Base-by-base conservation (phyloP, 495 filamentous ascomycete species). In the Penicillium roqueforti region DNA sequence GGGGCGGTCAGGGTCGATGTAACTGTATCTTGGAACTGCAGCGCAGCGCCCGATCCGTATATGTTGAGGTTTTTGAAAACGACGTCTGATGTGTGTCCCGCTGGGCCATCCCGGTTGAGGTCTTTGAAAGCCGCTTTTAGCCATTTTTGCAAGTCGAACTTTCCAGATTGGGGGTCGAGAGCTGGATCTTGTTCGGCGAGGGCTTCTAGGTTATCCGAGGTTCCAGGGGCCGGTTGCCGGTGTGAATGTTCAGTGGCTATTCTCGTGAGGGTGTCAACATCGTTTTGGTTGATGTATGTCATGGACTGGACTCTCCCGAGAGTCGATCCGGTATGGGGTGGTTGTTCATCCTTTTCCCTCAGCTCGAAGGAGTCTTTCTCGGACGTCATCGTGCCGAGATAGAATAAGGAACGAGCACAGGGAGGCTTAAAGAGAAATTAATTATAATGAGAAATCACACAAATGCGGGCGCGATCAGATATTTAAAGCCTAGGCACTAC, bases 1-100 rank as follows among this genome's bases (percentile, higher is more conserved):
- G 75, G 80, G 0, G 70, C 60, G 11, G 68, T 65, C n/a, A 82
- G 39, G 6, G 75, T 55, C 8, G 71, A 71, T 22, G 62, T 63
- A 11, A 83, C 75, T 1, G 74, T 80, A 10, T 76, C 62, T 47
- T 84, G 80, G 0, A 80, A 65, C 36, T 81, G 75, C 20, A 81
- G 54, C 0, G 78, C 77, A 11, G 74, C 65, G 0, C 80, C 80
- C 6, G 76, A 73, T 9, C 80, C 81, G 19, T 69, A 76, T 3
- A 84, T 73, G 44, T 68, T 71, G 8, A 84, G 62, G 26, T 81
- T 61, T 36, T 69, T 73, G 62, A 82, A 80, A 4, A 69, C 56
- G 23, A 81, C 63, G 14, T 79, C 74, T 2, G 74, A 56, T 41
- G 37, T 51, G 18, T 58, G 51, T 2, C 57, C 67, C 16, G 47